These are phyloP conservation scores for Hypoxylon sp. DNA, from an alignment of 2,329 filamentous ascomycete species.

Conservation along the genomic window DNA sequence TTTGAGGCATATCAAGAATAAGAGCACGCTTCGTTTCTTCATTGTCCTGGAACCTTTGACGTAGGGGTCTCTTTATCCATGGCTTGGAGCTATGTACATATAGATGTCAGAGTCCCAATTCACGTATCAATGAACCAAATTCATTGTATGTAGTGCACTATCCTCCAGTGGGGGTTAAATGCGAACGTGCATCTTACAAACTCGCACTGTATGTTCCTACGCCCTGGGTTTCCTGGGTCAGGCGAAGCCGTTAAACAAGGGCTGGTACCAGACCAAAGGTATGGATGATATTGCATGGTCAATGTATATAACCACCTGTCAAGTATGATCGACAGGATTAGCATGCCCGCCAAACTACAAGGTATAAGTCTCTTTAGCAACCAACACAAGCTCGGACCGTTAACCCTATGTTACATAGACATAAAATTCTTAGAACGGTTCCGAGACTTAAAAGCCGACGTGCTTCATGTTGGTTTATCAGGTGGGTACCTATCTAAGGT, in stretches of 20 bases:
- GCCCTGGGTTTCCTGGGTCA: constrained; percentile 12
- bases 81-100: background rate
- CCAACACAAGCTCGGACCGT: constrained; percentile 1
- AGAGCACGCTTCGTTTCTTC: constrained; percentile 6
- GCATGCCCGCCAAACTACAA: background rate
- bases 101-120: background rate
- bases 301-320: constrained; percentile 3
- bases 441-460: background rate
- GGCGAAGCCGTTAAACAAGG: constrained; percentile 18
- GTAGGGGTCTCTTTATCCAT: background rate
- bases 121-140: background rate
- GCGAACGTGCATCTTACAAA: background rate
- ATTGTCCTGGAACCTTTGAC: background rate
- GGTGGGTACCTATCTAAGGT: too few relatives aligned
- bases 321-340: constrained; percentile 20
- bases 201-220: constrained; percentile 13
- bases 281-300: constrained; percentile 9
- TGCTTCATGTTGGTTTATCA: background rate
- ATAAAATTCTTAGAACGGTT: constrained; percentile 18
- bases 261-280: constrained; percentile 25
- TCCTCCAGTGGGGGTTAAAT: constrained; percentile 12
- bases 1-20: background rate
- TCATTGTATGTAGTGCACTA: too few relatives aligned
- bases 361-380: too few relatives aligned
- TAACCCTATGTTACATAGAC: constrained; percentile 18